phyloP scores from a whole-genome alignment of 441 rosid genomes.

The Dalechampia spathulata region DNA sequence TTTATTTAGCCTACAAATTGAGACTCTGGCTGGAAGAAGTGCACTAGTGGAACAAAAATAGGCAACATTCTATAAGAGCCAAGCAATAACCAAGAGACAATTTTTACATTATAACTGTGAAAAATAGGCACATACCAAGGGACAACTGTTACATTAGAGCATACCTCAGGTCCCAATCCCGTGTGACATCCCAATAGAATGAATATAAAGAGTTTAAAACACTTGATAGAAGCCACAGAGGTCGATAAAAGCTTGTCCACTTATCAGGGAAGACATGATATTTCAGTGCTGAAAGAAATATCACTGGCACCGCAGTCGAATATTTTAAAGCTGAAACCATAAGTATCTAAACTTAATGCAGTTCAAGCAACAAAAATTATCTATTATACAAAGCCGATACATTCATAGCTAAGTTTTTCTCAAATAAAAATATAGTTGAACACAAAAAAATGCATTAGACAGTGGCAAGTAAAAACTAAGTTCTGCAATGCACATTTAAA shows the following conservation, averaged over 20 bases:
- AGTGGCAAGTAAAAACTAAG: background rate
- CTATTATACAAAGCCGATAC: constrained; percentile 2
- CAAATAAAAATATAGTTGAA: background rate
- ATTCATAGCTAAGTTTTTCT: background rate
- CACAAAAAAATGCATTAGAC: background rate
- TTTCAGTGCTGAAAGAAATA: constrained; percentile 95
- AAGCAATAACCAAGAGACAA: background rate
- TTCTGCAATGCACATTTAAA: background rate
- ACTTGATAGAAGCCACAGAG: constrained; percentile 84
- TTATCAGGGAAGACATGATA: constrained; percentile 65
- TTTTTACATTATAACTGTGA: background rate
- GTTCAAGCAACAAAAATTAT: constrained; percentile 8
- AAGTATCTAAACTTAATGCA: constrained; percentile 21
- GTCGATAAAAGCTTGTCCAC: constrained; percentile 76
- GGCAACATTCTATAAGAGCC: background rate
- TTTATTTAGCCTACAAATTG: no score
- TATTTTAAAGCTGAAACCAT: constrained; percentile 77
- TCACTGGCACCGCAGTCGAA: constrained; percentile 88
- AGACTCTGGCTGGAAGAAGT: no score
- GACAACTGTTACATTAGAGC: background rate
- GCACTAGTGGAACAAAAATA: background rate
- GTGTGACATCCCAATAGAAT: constrained; percentile 87
- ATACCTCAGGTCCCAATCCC: constrained; percentile 98
- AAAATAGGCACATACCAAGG: constrained; percentile 4
- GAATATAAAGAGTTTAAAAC: constrained; percentile 79